These are phyloP conservation scores for Hygrophoropsis aurantiaca DNA, from an alignment of 768 basidiomycete species.

Conservation along the genomic window DNA sequence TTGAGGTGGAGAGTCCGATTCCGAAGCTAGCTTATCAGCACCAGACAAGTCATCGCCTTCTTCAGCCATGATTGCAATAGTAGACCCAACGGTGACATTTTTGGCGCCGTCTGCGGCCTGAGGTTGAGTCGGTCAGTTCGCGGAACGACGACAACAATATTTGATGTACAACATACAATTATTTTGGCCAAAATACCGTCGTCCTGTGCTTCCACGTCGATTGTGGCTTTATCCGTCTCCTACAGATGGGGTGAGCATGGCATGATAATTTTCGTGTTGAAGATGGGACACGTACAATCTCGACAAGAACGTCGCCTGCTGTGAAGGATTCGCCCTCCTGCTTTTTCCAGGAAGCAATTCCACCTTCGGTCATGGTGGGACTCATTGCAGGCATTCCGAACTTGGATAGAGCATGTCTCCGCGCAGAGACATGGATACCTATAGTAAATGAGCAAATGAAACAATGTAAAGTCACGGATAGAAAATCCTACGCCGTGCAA, in stretches of 20 bases:
- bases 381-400: slow-evolving; percentile 99
- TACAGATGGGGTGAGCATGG: slow-evolving; percentile 29
- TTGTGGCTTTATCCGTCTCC: slow-evolving; percentile 99
- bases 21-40: slow-evolving; percentile 69
- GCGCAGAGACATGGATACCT: slow-evolving; percentile 85
- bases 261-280: slow-evolving; percentile 3
- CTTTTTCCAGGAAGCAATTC: slow-evolving; percentile 97
- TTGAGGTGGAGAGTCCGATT: slow-evolving; percentile 46
- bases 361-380: slow-evolving; percentile 99
- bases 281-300: slow-evolving; percentile 66
- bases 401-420: slow-evolving; percentile 75
- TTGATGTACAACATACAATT: slow-evolving; percentile 57
- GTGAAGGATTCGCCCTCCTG: slow-evolving; percentile 90
- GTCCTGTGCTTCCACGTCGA: slow-evolving; percentile 99
- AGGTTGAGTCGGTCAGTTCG: slow-evolving; percentile 3
- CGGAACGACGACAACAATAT: not conserved
- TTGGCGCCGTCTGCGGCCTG: slow-evolving; percentile 86
- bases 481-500: slow-evolving; percentile 58
- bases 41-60: slow-evolving; percentile 93
- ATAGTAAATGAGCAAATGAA: slow-evolving; percentile 6
- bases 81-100: slow-evolving; percentile 79
- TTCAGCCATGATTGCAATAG: slow-evolving; percentile 91
- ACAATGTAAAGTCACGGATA: not conserved
- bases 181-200: slow-evolving; percentile 97
- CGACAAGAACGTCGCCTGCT: slow-evolving; percentile 91